Base-by-base conservation (phyloP, 164 flowering plant species). In the Sextonia rubra region DNA sequence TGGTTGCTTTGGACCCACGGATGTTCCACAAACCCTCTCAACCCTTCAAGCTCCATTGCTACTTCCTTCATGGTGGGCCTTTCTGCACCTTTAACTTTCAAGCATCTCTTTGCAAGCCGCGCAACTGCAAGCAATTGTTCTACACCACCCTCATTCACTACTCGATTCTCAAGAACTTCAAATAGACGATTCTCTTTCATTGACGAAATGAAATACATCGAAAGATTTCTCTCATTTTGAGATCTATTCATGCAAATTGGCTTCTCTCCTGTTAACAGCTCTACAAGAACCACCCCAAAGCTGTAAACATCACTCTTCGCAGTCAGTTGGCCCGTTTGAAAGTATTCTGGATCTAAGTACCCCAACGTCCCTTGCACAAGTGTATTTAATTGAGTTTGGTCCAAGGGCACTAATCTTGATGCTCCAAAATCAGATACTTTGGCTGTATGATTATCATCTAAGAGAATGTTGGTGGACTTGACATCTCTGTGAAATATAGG, bases 401-500 rank as follows among this genome's bases (percentile, higher is more conserved):
- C 74, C 23, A 64, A 23, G 0, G 67, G 68, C 25, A 64, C 44
- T 25, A 29, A 55, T n/a, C 72, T 55, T 58, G 64, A 60, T 25
- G 64, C 64, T 37, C 62, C 72, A 58, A 70, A 83, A 70, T 85
- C 85, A 2, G 86, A 66, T 3, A 84, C 86, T 69, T 84, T 85
- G 0, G 88, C 82, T 0, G 69, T 76, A 64, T 56, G 77, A 20
- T 67, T 68, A 5, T 77, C 77, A 25, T 83, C 85, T n/a, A 85
- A 60, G 12, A 85, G 81, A 64, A 85, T 79, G 29, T 85, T 85
- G n/a, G 81, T n/a, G 6, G 83, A 61, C 66, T 82, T 85, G 37
- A 83, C 64, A 56, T 85, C 88, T 66, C 88, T 73, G 58, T 85
- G 88, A 23, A 80, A 61, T 7, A 85, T 80, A 0, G 86, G 85